A percentile compares a stretch with the other conserved stretches of the same genome.
Conservation (phyloP, 192 early-diverging fungal species). For the Backusella morwellensis region DNA sequence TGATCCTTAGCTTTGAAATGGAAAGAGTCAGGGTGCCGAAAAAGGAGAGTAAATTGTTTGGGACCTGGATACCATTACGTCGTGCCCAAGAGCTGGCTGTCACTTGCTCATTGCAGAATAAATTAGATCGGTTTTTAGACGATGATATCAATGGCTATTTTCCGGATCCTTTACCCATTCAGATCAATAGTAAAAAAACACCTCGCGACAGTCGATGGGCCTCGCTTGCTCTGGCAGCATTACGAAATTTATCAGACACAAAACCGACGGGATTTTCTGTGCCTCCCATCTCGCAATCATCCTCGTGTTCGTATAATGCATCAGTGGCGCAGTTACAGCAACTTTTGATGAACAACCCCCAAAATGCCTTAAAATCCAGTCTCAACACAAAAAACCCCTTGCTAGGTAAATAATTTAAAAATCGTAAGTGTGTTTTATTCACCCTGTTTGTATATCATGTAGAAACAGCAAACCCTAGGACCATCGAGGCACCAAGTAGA, state of each 20-base stretch:
- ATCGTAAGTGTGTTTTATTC: background rate
- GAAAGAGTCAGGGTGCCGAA: slow-evolving; percentile 72
- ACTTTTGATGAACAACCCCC: slow-evolving; percentile 19
- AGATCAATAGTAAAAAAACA: slow-evolving; percentile 22
- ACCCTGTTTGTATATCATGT: background rate
- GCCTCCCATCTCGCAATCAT: background rate
- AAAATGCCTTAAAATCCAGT: slow-evolving; percentile 16
- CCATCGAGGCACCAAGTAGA: slow-evolving; percentile 1
- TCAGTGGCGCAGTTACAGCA: slow-evolving; percentile 27
- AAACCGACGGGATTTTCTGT: slow-evolving; percentile 8
- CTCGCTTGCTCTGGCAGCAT: slow-evolving; percentile 25
- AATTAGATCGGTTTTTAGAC: slow-evolving; percentile 72
- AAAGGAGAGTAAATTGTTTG: slow-evolving; percentile 67
- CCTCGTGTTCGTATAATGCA: slow-evolving; percentile 11
- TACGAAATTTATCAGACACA: slow-evolving; percentile 9
- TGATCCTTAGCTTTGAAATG: slow-evolving; percentile 84
- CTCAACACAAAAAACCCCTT: slow-evolving; percentile 18
- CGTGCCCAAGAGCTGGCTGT: slow-evolving; percentile 82
- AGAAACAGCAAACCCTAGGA: slow-evolving; percentile 1
- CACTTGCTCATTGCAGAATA: slow-evolving; percentile 75
- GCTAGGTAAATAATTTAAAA: slow-evolving; percentile 20
- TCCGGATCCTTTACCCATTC: slow-evolving; percentile 57
- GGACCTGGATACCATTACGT: slow-evolving; percentile 91
- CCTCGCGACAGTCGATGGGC: slow-evolving; percentile 17
- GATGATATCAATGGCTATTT: slow-evolving; percentile 70